Evolutionary conservation across 768 basidiomycete genomes (phyloP).

Genomic region (Rubroboletus satanas): DNA sequence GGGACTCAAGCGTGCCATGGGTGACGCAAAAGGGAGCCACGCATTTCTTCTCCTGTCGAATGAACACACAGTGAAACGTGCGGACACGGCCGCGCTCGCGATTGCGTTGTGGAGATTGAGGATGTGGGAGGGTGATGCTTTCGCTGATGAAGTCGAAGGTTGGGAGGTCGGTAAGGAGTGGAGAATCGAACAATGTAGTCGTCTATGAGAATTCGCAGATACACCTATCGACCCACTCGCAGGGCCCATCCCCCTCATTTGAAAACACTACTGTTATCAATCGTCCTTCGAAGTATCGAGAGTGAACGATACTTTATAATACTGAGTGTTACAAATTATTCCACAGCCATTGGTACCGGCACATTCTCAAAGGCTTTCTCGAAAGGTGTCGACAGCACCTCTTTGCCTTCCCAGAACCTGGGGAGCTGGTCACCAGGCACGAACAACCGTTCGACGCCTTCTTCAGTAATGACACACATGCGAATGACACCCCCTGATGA

Average conservation of each 20-base stretch:
- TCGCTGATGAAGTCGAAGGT: constrained; percentile 6
- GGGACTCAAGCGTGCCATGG: constrained; percentile 6
- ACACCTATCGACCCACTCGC: neutral
- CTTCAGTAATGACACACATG: constrained; percentile 95
- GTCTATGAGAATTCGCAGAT: neutral
- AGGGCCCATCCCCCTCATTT: no score
- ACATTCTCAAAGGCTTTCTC: constrained; percentile 19
- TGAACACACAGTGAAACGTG: constrained; percentile 44
- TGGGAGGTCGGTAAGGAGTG: constrained; percentile 39
- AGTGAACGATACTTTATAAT: neutral
- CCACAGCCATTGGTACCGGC: constrained; percentile 44
- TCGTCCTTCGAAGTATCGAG: neutral
- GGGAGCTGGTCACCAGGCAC: constrained; percentile 89
- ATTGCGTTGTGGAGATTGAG: constrained; percentile 76
- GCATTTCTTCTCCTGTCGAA: constrained; percentile 65
- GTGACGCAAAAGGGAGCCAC: constrained; percentile 53
- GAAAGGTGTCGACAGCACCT: constrained; percentile 49
- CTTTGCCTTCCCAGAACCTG: constrained; percentile 83
- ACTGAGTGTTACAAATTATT: constrained; percentile 25
- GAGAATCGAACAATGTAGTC: constrained; percentile 17
- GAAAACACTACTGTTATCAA: no score
- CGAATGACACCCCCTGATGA: constrained; percentile 97
- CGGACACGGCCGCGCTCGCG: constrained; percentile 60
- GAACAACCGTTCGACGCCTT: constrained; percentile 87
- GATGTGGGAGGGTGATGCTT: constrained; percentile 63